Evolutionary conservation across 495 filamentous ascomycete genomes (phyloP).

Genomic region (Talaromyces adpressus): DNA sequence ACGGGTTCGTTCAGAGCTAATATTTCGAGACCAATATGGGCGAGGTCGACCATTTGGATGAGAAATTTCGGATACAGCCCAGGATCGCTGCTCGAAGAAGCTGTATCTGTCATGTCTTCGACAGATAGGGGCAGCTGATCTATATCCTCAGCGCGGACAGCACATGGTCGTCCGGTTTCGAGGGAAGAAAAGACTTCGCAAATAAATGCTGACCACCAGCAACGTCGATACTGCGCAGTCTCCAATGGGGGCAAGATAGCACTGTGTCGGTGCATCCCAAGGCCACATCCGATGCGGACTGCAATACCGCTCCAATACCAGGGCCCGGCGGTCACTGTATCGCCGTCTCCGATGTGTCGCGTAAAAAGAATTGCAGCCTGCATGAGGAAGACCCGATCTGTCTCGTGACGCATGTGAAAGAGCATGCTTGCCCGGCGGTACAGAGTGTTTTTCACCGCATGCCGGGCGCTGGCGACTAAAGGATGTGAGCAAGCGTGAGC

Average conservation of each 20-base stretch:
- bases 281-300: conserved; percentile 14
- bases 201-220: conserved; percentile 14
- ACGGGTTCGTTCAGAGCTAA: not conserved
- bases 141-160: conserved; percentile 9
- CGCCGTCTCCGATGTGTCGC: conserved; percentile 11
- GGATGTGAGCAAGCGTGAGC: conserved; percentile 11
- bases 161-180: conserved; percentile 14
- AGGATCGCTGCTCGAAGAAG: not conserved
- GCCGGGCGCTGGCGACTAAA: conserved; percentile 6
- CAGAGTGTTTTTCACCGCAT: conserved; percentile 11
- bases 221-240: not conserved
- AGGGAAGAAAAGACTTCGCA: conserved; percentile 10
- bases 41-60: not conserved
- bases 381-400: conserved; percentile 10
- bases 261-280: conserved; percentile 15
- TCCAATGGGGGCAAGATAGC: not conserved
- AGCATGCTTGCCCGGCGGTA: conserved; percentile 14
- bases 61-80: not conserved
- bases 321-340: conserved; percentile 10
- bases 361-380: conserved; percentile 16
- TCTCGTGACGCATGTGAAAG: conserved; percentile 15
- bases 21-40: not conserved
- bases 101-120: not conserved
- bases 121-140: conserved; percentile 8
- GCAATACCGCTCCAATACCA: conserved; percentile 17